A percentile compares a stretch with the other conserved stretches of the same genome.
Conservation (phyloP, 176 grass and related monocot species). For the Triticum monococcum region DNA sequence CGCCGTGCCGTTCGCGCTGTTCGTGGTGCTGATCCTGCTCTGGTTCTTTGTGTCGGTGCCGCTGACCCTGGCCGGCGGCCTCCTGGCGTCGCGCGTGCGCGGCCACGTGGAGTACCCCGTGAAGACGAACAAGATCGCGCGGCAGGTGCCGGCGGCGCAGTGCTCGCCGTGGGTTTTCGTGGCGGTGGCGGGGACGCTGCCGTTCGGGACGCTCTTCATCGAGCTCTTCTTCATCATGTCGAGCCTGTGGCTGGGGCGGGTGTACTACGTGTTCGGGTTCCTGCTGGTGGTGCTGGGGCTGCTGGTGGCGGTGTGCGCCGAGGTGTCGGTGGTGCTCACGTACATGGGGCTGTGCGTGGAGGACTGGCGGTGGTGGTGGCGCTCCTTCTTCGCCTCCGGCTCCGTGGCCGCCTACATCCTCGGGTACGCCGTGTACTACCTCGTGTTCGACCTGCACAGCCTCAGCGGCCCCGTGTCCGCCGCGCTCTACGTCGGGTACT, state of each 20-base stretch:
- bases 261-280: conserved; percentile 79
- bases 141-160: conserved; percentile 36
- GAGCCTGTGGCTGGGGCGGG: conserved; percentile 62
- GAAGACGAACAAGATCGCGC: conserved; percentile 48
- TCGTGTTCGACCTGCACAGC: conserved; percentile 75
- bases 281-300: conserved; percentile 58
- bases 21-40: conserved; percentile 42
- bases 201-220: conserved; percentile 74
- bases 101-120: conserved; percentile 52
- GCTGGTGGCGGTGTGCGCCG: conserved; percentile 58
- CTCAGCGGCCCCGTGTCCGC: conserved; percentile 65
- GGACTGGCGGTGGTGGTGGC: conserved; percentile 86
- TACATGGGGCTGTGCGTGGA: conserved; percentile 61
- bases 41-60: conserved; percentile 75
- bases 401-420: conserved; percentile 64
- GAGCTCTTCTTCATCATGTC: conserved; percentile 89
- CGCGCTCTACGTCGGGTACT: conserved; percentile 65
- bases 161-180: conserved; percentile 64
- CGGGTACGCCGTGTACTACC: conserved; percentile 60
- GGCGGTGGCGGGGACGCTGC: conserved; percentile 44
- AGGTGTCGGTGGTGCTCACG: conserved; percentile 65
- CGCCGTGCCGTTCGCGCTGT: conserved; percentile 46
- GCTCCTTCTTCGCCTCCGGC: conserved; percentile 68
- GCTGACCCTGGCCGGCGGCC: conserved; percentile 53
- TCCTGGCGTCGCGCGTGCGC: conserved; percentile 29